Evolutionary conservation across 768 basidiomycete species (phyloP).

Genomic region (Suillus plorans): DNA sequence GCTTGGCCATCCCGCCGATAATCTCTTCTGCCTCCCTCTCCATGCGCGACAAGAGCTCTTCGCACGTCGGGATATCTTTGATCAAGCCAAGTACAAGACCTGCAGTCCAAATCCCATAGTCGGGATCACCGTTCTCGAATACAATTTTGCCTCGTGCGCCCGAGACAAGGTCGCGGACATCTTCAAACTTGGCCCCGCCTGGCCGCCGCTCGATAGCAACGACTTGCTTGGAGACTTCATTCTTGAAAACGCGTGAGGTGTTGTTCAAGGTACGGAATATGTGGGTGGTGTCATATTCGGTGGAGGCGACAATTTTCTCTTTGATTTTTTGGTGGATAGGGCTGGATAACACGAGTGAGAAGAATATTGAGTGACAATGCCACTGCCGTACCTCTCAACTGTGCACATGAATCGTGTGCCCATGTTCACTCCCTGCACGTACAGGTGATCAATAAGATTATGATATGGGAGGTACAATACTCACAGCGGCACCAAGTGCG

Average conservation of each 20-base stretch:
- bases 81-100: conserved; percentile 71
- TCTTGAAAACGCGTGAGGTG: conserved; percentile 85
- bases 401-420: conserved; percentile 93
- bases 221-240: conserved; percentile 80
- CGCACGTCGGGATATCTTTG: conserved; percentile 81
- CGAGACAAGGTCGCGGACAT: conserved; percentile 74
- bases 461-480: conserved; percentile 26
- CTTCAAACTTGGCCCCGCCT: conserved; percentile 87
- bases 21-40: conserved; percentile 76
- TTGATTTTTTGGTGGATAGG: conserved; percentile 91
- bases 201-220: conserved; percentile 79
- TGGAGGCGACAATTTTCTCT: conserved; percentile 80
- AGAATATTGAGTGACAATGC: not conserved
- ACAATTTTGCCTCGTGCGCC: conserved; percentile 69
- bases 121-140: conserved; percentile 81
- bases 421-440: conserved; percentile 77
- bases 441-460: not conserved
- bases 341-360: conserved; percentile 33
- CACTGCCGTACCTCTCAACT: conserved; percentile 59
- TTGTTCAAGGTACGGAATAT: conserved; percentile 88
- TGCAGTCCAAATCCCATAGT: conserved; percentile 85
- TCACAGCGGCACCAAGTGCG: conserved; percentile 75
- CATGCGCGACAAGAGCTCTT: conserved; percentile 63
- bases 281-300: conserved; percentile 82
- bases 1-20: conserved; percentile 46